These are phyloP conservation scores for Lupinus albus DNA, from an alignment of 306 rosid species.

Conservation along the genomic window DNA sequence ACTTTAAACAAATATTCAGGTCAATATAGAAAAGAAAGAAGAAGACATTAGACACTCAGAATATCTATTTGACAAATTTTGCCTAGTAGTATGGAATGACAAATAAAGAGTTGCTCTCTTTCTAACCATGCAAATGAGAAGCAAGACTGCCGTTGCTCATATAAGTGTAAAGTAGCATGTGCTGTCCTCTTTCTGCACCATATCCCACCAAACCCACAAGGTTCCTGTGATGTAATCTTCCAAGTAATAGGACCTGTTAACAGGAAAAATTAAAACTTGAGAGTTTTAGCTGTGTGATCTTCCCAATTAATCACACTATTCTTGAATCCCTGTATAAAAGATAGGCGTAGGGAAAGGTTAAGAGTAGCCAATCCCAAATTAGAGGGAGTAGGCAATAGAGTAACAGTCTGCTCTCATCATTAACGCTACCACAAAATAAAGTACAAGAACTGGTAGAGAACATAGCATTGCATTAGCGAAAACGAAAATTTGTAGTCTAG, in stretches of 20 bases:
- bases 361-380: slow-evolving; percentile 3
- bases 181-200: slow-evolving; percentile 83
- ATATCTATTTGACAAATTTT: not conserved
- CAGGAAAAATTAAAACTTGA: slow-evolving; percentile 20
- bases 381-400: slow-evolving; percentile 29
- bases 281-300: slow-evolving; percentile 2
- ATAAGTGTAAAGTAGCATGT: slow-evolving; percentile 77
- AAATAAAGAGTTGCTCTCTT: slow-evolving; percentile 41
- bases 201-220: slow-evolving; percentile 88
- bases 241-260: slow-evolving; percentile 76
- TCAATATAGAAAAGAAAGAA: slow-evolving; percentile 32
- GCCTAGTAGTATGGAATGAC: slow-evolving; percentile 16
- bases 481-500: not conserved
- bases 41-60: slow-evolving; percentile 8
- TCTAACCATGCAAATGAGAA: slow-evolving; percentile 81
- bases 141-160: slow-evolving; percentile 92
- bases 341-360: slow-evolving; percentile 7
- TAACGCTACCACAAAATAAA: slow-evolving; percentile 25
- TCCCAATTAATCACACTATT: slow-evolving; percentile 7
- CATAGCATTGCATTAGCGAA: not conserved
- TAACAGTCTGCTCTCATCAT: slow-evolving; percentile 8
- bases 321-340: slow-evolving; percentile 23
- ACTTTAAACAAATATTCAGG: slow-evolving; percentile 14
- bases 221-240: slow-evolving; percentile 87
- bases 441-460: slow-evolving; percentile 17